phyloP scores from a whole-genome alignment of 495 filamentous ascomycete genomes.

The Penicillium canariense region DNA sequence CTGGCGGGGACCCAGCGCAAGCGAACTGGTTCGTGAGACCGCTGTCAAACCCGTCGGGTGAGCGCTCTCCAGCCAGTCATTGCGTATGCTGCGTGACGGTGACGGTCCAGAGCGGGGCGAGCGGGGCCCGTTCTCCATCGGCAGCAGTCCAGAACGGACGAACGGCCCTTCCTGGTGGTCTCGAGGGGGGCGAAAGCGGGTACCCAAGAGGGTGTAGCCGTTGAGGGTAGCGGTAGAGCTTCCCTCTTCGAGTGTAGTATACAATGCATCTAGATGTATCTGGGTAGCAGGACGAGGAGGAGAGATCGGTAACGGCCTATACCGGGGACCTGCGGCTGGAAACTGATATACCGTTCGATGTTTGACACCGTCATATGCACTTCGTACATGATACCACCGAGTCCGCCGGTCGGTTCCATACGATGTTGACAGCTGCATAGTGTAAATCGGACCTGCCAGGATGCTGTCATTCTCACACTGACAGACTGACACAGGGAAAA shows the following conservation, averaged over 20 bases:
- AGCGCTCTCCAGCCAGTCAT: conserved; percentile 12
- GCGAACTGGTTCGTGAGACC: conserved; percentile 21
- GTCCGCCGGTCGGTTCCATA: too few relatives aligned
- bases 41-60: conserved; percentile 16
- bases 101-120: conserved; percentile 9
- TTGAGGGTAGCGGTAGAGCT: neutral
- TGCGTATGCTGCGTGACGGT: neutral
- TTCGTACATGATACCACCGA: neutral
- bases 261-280: too few relatives aligned
- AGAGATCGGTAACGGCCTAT: neutral
- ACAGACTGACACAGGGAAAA: neutral
- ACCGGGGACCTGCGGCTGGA: neutral
- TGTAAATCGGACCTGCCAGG: neutral
- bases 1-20: conserved; percentile 1
- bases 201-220: neutral
- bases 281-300: too few relatives aligned
- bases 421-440: too few relatives aligned
- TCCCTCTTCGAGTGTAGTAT: neutral
- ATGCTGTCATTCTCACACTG: neutral
- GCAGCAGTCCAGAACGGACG: conserved; percentile 11
- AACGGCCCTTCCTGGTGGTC: neutral
- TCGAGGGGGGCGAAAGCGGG: neutral
- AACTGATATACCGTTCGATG: too few relatives aligned
- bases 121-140: conserved; percentile 17
- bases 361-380: neutral